Evolutionary conservation across 108 stramenopile species (phyloP), one percentile per base, ranked within the genome.

Genomic region (Epipyxis sp.): DNA sequence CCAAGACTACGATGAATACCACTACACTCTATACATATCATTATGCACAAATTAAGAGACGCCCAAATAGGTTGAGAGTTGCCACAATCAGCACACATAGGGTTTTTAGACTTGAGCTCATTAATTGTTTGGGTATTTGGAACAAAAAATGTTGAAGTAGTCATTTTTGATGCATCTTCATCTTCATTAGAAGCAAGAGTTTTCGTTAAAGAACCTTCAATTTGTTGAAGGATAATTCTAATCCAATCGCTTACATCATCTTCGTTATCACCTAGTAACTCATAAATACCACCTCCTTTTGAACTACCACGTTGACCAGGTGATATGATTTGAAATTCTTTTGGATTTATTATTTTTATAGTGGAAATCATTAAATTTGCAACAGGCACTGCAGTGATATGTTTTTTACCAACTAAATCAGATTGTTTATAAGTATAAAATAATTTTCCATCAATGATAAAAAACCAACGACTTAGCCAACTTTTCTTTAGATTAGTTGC

Each of bases 11-110:
- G 82, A 78, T 88, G 88, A 37, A 88, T 76, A 43, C 88, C 88
- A 0, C 78, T 77, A 84, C 88, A 88, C 69, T 88, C 82, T 27
- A 88, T 85, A 83, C 88, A 88, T 68, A 88, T 76, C 50, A 88
- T 59, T 25, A 83, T 44, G n/a, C 88, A 86, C 6, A 87, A 74
- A 44, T 68, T 87, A 58, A 85, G 59, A 39, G 79, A 77, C 13
- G 86, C 84, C 88, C 88, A 89, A 67, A 85, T 84, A 1, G 88
- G 88, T 20, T 43, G 65, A 1, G 50, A 16, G 3, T 57, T 59
- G 0, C 54, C 59, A 79, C 88, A 89, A 61, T 89, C 88, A 1
- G 76, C 87, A 57, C 88, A 89, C 34, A 59, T 41, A 1, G 81
- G 57, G 61, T 89, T 89, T 1, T 44, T 54, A 43, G 82, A 65